Evolutionary conservation across 2,329 filamentous ascomycete genomes (phyloP), one percentile per base, ranked within the genome.

Genomic region (Ophiosphaerella korrae): DNA sequence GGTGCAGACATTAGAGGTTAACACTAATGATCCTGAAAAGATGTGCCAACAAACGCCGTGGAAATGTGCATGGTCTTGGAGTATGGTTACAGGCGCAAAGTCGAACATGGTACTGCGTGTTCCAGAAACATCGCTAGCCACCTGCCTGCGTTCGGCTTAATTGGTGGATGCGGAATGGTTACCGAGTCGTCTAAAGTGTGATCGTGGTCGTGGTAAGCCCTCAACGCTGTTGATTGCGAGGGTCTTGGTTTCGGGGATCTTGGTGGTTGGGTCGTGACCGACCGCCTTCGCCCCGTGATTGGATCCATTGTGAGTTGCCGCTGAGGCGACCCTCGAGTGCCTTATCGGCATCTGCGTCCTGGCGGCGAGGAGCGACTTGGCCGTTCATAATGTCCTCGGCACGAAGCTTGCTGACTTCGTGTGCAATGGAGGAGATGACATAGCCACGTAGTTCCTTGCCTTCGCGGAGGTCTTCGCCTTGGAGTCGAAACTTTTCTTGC

Each of bases 391-490:
- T 73, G 50, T 74, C 71, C 26, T 66, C 82, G 78, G 42, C 86
- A 82, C 32, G 87, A 42, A 90, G 82, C 57, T 85, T 83, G 50
- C 86, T 88, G 53, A 92, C 86, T 37, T 88, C 87, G 62, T 87
- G 83, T 11, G 89, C 84, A 59, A 93, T 89, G 3, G 86, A 86
- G 46, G 86, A 83, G 53, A 92, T 85, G 50, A 92, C 86, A 63
- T 88, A 89, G 60, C 83, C 82, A 51, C 89, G 84, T 26, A 94
- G 82, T 71, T 94, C 89, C 44, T 84, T 83, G 65, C 90, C 87
- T 70, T 94, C 90, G 41, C 80, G 81, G 61, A 84, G 82, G 71
- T 94, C 90, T 70, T 94, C 90, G 70, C 90, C 90, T 72, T 92
- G 87, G 12, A 94, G 79, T 36, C 85, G 82, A 75, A 92, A 92